phyloP scores from a whole-genome alignment of 306 rosid species.

The Albizia julibrissin region DNA sequence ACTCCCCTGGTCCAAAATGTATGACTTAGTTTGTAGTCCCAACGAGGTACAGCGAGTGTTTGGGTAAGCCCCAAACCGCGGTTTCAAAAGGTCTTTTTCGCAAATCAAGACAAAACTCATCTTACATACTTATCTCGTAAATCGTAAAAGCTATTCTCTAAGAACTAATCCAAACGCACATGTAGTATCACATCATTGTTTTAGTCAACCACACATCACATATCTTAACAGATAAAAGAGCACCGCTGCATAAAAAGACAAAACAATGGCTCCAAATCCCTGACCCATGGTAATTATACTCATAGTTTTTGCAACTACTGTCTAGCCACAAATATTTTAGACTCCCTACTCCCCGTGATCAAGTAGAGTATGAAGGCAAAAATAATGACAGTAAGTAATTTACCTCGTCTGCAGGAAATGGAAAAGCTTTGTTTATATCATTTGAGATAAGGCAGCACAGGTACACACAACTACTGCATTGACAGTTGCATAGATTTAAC shows the following conservation, averaged over 20 bases:
- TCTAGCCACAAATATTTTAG: background rate
- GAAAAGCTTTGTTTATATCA: slow-evolving; percentile 3
- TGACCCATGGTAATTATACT: background rate
- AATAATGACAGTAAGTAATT: background rate
- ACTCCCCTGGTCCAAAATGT: no score
- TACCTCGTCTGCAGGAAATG: background rate
- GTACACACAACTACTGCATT: background rate
- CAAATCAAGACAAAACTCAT: no score
- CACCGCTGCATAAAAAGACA: background rate
- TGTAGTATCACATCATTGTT: background rate
- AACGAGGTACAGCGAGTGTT: no score
- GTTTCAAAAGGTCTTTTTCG: no score
- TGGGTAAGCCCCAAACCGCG: no score
- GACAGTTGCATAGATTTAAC: slow-evolving; percentile 15
- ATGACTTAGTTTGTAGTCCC: no score
- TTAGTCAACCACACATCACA: background rate
- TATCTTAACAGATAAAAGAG: background rate
- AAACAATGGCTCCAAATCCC: background rate
- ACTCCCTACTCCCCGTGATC: background rate
- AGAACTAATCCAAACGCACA: no score
- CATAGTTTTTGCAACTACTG: background rate
- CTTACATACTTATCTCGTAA: no score
- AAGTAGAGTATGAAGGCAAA: background rate
- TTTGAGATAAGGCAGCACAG: slow-evolving; percentile 3
- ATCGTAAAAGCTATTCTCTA: no score